These are phyloP conservation scores for Solanum paucissectum DNA, from an alignment of 257 asterid species.

Conservation along the genomic window DNA sequence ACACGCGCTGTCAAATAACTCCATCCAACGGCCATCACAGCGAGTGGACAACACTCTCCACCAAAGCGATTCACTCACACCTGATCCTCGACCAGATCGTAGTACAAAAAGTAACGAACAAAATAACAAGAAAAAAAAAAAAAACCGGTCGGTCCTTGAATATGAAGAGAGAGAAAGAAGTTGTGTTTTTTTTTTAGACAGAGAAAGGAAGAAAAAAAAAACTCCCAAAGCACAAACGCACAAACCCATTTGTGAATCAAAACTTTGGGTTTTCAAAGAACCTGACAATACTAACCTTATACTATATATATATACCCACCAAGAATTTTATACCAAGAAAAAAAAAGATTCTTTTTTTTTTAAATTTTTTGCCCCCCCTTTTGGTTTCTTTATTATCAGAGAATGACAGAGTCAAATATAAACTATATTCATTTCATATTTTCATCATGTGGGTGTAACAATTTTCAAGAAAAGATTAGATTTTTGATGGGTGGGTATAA, in stretches of 20 bases:
- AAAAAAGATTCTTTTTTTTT: constrained; percentile 9
- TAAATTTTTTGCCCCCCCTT: background rate
- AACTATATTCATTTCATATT: background rate
- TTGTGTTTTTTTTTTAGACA: background rate
- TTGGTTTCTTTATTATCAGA: background rate
- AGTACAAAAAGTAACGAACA: constrained; percentile 10
- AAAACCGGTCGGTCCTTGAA: background rate
- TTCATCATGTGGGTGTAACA: constrained; percentile 2
- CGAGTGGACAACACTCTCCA: background rate
- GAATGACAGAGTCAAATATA: background rate
- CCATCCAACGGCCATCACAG: background rate
- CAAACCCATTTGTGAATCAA: constrained; percentile 40
- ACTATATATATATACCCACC: constrained; percentile 17
- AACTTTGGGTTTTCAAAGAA: constrained; percentile 25
- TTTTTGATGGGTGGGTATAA: constrained; percentile 10
- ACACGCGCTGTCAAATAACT: background rate
- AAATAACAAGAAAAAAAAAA: background rate
- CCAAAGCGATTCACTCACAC: background rate
- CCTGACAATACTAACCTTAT: constrained; percentile 16
- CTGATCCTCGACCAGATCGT: constrained; percentile 14
- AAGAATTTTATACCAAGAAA: constrained; percentile 22
- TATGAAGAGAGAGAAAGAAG: background rate
- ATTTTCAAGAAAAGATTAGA: background rate
- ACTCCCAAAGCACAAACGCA: constrained; percentile 17
- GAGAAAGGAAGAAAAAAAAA: background rate